Evolutionary conservation across 164 flowering plant species (phyloP).

Genomic region (Amborella trichopoda): DNA sequence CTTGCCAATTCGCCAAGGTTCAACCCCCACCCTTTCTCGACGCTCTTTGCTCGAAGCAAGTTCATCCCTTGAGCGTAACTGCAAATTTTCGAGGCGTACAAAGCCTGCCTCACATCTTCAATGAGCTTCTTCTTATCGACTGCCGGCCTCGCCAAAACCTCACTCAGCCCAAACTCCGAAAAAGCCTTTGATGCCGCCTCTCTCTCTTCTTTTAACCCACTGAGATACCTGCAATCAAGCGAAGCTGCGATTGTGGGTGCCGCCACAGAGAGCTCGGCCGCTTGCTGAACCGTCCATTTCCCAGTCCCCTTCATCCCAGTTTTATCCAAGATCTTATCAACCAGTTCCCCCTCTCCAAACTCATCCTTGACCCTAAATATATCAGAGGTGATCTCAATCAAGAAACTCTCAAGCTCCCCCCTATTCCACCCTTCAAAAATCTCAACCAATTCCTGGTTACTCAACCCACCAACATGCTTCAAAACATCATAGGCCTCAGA

Average conservation of each 20-base stretch:
- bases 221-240: conserved; percentile 26
- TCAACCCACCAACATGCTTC: conserved; percentile 24
- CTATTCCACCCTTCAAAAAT: conserved; percentile 34
- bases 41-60: conserved; percentile 30
- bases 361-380: conserved; percentile 30
- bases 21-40: conserved; percentile 31
- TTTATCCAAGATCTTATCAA: conserved; percentile 37
- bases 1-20: conserved; percentile 29
- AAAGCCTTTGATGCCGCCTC: conserved; percentile 22
- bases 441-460: conserved; percentile 21
- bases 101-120: conserved; percentile 37
- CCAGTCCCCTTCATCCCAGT: conserved; percentile 46
- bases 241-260: conserved; percentile 38
- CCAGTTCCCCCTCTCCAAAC: conserved; percentile 22
- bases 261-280: conserved; percentile 33
- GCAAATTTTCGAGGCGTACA: conserved; percentile 34
- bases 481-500: conserved; percentile 35
- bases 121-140: conserved; percentile 29
- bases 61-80: conserved; percentile 45
- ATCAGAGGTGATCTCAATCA: conserved; percentile 37
- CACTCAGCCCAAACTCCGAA: conserved; percentile 20
- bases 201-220: conserved; percentile 41
- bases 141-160: conserved; percentile 6
- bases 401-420: conserved; percentile 34
- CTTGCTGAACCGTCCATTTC: conserved; percentile 47